Evolutionary conservation across 2,329 filamentous ascomycete genomes (phyloP), one percentile per base, ranked within the genome.

Genomic region (Ascochyta clinopodiicola): DNA sequence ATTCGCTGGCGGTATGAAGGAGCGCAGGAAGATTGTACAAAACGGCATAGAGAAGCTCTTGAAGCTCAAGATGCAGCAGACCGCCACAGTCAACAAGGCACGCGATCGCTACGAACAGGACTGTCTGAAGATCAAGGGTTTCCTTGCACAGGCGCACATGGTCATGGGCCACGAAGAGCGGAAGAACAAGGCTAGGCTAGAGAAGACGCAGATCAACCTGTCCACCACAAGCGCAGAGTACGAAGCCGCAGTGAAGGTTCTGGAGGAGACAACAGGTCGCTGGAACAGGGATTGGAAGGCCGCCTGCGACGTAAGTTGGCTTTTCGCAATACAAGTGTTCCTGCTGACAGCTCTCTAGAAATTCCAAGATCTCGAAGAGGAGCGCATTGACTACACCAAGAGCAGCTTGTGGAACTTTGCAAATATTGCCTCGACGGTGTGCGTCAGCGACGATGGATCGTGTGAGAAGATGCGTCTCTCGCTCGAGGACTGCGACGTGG

Each of bases 281-380:
- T 99, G 95, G 95, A 99, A 99, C 73, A 86, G 94, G 68, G 95
- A 99, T 75, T 99, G 95, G 95, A 99, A 98, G 78, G 87, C 91
- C 19, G 95, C 94, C 1, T 96, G 95, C 68, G 96, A 89, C 70
- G 82, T 84, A 69, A 53, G 80, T 73, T 29, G 38, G 4, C 12
- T 34, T 7, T 1, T 13, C 10, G 10, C 3, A 7, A 13, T 3
- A 15, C 17, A 8, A 27, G 7, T n/a, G 13, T 27, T 4, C 1
- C 12, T 19, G 43, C 60, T 69, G 37, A 67, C 54, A 44, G 35
- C 15, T 51, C 35, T 34, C 17, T 44, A 96, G 82, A 99, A 98
- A 80, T 99, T 99, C 77, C 96, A 99, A 80, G 96, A 99, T 69
- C 85, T 99, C 12, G 95, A 99, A 78, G 96, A 99, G 75, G 95